Conservation (phyloP, 148 eudicot species). For the Amaranthus palmeri region DNA sequence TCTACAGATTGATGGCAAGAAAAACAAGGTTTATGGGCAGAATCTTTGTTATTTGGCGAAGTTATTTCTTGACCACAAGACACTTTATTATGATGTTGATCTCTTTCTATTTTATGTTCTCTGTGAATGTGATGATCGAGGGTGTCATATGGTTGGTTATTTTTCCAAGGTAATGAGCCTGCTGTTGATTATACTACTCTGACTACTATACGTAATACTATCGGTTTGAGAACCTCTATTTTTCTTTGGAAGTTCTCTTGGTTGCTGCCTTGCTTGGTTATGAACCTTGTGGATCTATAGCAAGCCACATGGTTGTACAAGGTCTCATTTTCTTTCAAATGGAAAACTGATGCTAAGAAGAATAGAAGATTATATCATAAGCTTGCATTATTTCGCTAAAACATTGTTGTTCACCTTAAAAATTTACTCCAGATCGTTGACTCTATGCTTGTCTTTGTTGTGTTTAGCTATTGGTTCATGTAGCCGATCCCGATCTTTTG, state of each 20-base stretch:
- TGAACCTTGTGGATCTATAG: neutral
- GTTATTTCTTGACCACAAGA: constrained; percentile 94
- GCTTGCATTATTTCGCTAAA: neutral
- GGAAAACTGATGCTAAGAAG: neutral
- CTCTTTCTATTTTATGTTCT: constrained; percentile 85
- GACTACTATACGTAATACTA: neutral
- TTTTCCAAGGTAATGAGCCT: constrained; percentile 72
- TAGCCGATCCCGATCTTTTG: neutral
- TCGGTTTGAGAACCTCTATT: neutral
- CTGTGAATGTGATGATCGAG: constrained; percentile 98
- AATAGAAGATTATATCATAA: neutral
- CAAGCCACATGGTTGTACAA: neutral
- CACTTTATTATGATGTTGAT: constrained; percentile 94
- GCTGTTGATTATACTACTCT: neutral
- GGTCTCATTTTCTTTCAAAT: neutral
- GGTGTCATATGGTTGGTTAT: constrained; percentile 99
- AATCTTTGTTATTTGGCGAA: constrained; percentile 95
- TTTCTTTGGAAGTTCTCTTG: neutral
- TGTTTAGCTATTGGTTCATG: neutral
- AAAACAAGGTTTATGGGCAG: constrained; percentile 97
- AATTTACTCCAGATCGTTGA: neutral
- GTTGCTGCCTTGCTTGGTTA: neutral
- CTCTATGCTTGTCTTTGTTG: neutral
- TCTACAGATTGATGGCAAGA: constrained; percentile 92
- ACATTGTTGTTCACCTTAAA: neutral